Conservation (phyloP, 1,139 yeast genomes). For the Spencermartinsiella ligniputridi region DNA sequence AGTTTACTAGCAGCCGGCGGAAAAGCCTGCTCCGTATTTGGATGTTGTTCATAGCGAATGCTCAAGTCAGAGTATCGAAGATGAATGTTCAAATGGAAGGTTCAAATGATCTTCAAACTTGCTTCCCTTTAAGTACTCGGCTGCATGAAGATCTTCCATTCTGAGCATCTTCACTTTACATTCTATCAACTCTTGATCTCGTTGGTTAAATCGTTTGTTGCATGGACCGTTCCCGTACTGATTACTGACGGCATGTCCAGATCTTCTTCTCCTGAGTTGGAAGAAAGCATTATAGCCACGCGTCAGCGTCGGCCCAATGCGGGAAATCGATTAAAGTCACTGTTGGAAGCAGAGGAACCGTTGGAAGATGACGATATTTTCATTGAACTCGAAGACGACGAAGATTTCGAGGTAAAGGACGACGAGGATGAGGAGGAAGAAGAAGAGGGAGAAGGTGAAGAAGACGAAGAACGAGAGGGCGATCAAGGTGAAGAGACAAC, state of each 20-base stretch:
- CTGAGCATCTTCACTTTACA: background rate
- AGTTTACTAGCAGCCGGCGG: no score
- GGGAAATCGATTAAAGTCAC: slow-evolving; percentile 73
- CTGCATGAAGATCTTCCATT: no score
- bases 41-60: no score
- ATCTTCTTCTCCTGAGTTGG: slow-evolving; percentile 8
- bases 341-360: slow-evolving; percentile 64
- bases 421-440: slow-evolving; percentile 24
- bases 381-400: slow-evolving; percentile 81
- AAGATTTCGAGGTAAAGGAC: slow-evolving; percentile 55
- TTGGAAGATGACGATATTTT: slow-evolving; percentile 57
- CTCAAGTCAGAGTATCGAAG: no score
- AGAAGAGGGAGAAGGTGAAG: slow-evolving; percentile 15
- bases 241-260: slow-evolving; percentile 5
- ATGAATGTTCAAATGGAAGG: no score
- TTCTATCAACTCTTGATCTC: no score
- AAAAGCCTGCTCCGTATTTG: no score
- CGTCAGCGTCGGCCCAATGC: slow-evolving; percentile 83
- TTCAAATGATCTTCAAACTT: no score
- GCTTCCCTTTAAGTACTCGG: no score
- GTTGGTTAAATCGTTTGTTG: no score
- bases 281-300: slow-evolving; percentile 45
- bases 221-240: no score
- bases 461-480: slow-evolving; percentile 12
- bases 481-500: slow-evolving; percentile 15